phyloP scores from a whole-genome alignment of 345 rosid species.

The Abelmoschus esculentus region DNA sequence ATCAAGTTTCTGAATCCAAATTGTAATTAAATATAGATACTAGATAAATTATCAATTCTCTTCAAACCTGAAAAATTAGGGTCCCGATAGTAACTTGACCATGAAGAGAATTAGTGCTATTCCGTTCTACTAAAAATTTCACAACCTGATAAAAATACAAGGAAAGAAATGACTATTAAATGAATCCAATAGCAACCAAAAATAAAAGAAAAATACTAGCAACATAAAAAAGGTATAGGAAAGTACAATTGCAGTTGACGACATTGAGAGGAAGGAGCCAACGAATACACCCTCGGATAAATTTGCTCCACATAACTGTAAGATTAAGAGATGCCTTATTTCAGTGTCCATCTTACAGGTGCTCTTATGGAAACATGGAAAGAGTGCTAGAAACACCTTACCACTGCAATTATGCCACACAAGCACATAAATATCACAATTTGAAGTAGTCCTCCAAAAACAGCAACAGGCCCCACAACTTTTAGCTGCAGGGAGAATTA shows the following conservation, averaged over 20 bases:
- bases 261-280: conserved; percentile 92
- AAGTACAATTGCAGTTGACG: conserved; percentile 94
- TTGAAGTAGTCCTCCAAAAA: conserved; percentile 91
- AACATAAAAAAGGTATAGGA: conserved; percentile 15
- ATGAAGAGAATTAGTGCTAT: conserved; percentile 63
- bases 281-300: conserved; percentile 93
- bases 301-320: conserved; percentile 92
- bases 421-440: conserved; percentile 69
- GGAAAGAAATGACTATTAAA: conserved; percentile 16
- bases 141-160: conserved; percentile 54
- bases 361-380: conserved; percentile 9
- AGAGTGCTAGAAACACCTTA: conserved; percentile 22
- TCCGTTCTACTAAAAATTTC: conserved; percentile 79
- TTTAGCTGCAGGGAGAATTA: conserved; percentile 53
- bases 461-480: conserved; percentile 95
- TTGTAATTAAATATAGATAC: conserved; percentile 1
- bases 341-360: conserved; percentile 14
- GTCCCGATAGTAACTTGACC: conserved; percentile 98
- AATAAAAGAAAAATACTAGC: conserved; percentile 1
- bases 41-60: conserved; percentile 1
- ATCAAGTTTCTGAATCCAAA: conserved; percentile 9
- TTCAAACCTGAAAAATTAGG: conserved; percentile 81
- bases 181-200: conserved; percentile 4
- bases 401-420: conserved; percentile 71
- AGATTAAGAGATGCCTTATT: conserved; percentile 17